phyloP scores from a whole-genome alignment of 2,329 filamentous ascomycete species.

The Cladophialophora immunda region DNA sequence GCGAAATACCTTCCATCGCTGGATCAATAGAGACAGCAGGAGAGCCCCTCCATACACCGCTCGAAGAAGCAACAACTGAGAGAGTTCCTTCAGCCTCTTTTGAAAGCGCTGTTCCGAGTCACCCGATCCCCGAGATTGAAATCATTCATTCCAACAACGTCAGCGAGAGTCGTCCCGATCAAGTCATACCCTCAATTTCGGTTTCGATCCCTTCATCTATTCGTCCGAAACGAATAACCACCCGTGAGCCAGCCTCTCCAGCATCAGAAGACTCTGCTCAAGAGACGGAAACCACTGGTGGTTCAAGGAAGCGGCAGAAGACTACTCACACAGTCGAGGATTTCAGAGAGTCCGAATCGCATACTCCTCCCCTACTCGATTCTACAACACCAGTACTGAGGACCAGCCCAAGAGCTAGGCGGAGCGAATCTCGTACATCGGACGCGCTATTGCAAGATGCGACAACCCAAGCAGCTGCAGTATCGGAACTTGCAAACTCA shows the following conservation, averaged over 20 bases:
- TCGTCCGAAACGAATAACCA: constrained; percentile 14
- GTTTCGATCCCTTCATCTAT: constrained; percentile 17
- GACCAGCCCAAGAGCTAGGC: constrained; percentile 25
- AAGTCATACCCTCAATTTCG: constrained; percentile 29
- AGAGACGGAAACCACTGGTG: constrained; percentile 13
- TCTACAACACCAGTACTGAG: constrained; percentile 20
- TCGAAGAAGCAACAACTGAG: background rate
- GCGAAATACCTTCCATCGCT: constrained; percentile 25
- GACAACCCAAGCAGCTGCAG: constrained; percentile 30
- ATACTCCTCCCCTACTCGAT: constrained; percentile 21
- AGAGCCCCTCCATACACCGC: constrained; percentile 20
- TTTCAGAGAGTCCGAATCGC: constrained; percentile 16
- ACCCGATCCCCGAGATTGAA: constrained; percentile 10
- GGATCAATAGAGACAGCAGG: constrained; percentile 18
- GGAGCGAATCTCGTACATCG: constrained; percentile 36
- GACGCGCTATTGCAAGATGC: constrained; percentile 36
- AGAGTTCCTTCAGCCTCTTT: constrained; percentile 14
- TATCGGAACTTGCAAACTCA: constrained; percentile 37
- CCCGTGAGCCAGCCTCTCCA: constrained; percentile 27
- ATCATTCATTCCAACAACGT: constrained; percentile 23
- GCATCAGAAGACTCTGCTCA: constrained; percentile 23
- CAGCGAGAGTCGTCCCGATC: background rate
- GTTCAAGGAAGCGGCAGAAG: constrained; percentile 35
- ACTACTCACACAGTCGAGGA: constrained; percentile 23
- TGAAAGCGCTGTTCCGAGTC: constrained; percentile 24